Percentiles rank a stretch among this genome's conserved stretches.
These are phyloP conservation scores for Roridomyces roridus DNA, from an alignment of 768 basidiomycete species.

Conservation along the genomic window DNA sequence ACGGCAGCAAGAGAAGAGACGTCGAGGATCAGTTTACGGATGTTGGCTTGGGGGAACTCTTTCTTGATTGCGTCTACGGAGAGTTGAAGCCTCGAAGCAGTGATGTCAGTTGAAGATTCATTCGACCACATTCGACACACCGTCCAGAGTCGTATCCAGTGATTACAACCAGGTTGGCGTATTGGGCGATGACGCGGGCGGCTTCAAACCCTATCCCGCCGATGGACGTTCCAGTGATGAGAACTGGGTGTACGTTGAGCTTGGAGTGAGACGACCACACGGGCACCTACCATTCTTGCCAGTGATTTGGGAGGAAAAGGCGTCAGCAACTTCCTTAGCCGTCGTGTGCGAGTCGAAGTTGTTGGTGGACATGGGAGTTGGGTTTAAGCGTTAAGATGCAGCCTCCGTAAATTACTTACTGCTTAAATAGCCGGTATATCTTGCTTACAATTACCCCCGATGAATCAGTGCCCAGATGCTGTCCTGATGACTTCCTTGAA, in stretches of 20 bases:
- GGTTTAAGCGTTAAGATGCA: too few relatives aligned
- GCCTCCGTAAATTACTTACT: too few relatives aligned
- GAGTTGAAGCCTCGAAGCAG: not conserved
- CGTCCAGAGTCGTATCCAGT: conserved; percentile 9
- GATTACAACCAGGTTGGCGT: conserved; percentile 9
- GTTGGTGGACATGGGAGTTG: too few relatives aligned
- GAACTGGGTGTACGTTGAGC: not conserved
- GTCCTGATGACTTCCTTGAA: too few relatives aligned
- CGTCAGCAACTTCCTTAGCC: not conserved
- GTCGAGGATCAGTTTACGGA: not conserved
- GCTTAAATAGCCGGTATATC: too few relatives aligned
- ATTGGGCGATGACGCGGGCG: conserved; percentile 7
- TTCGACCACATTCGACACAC: not conserved
- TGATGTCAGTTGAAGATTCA: too few relatives aligned
- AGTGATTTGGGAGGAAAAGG: not conserved
- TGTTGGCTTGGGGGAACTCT: too few relatives aligned
- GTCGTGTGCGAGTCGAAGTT: not conserved
- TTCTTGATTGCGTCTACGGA: too few relatives aligned
- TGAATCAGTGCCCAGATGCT: too few relatives aligned
- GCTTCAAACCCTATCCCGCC: conserved; percentile 9
- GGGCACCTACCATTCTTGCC: not conserved
- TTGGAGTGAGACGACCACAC: not conserved
- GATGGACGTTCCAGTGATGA: conserved; percentile 11
- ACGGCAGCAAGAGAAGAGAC: not conserved
- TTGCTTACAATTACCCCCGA: too few relatives aligned